Base-by-base conservation (phyloP, 257 asterid species). In the Linderniella brevidens region DNA sequence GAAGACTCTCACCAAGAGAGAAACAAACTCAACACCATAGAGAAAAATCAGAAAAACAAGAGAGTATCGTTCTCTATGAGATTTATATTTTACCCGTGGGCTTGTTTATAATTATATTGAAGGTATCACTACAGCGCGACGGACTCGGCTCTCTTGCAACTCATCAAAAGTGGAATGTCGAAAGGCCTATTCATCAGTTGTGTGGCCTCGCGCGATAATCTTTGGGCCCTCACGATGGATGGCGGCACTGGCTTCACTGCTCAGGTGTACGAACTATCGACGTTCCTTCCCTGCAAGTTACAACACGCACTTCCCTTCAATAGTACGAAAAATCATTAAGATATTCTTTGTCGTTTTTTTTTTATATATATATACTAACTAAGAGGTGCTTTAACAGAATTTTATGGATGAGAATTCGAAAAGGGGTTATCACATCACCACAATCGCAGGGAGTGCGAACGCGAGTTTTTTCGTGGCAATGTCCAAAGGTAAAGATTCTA, bases 391-490 rank as follows among this genome's bases (percentile, higher is more conserved):
- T 63, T 13, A 68, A 25, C 65, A 85, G 96, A 94, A 81, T 56
- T 86, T 85, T 85, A 86, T 86, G 58, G 55, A 71, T 88, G 86
- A 72, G 46, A 78, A 82, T 20, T 86, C 94, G 96, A 92, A 78
- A 35, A 72, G 68, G 66, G 72, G 72, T 52, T 81, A 25, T 60
- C 82, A 86, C 68, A 74, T 86, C 64, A 86, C 71, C 67, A 80
- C 96, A 11, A 71, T 78, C 19, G 86, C 94, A 4, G 96, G 94
- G 57, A 77, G 88, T 46, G 1, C 60, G 49, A 78, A 78, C 60
- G 94, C 94, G 50, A 60, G 83, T 56, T 76, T 94, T 47, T 63
- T 86, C 64, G 79, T 86, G 43, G 78, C 82, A 50, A 86, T 86
- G 96, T 86, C 94, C 1, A 81, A 67, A 74, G 96, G 96, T 86